Conservation (phyloP, 169 alveolate genomes). For the Prorocentrum cordatum region DNA sequence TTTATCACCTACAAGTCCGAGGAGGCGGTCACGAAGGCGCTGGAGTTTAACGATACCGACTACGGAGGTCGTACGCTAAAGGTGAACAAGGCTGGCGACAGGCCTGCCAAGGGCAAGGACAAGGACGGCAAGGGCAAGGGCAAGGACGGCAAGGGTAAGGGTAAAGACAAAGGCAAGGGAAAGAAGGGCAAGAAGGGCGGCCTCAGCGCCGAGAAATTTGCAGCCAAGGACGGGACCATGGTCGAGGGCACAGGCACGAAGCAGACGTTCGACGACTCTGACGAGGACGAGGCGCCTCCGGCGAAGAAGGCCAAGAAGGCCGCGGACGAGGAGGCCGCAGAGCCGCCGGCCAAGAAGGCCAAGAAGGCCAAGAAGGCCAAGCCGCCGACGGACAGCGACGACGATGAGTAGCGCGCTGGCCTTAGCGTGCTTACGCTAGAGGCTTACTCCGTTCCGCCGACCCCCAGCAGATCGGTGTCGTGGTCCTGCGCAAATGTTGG, state of each 20-base stretch:
- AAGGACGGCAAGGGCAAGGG: not conserved
- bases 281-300: slow-evolving; percentile 36
- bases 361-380: no score
- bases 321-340: no score
- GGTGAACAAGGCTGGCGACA: slow-evolving; percentile 47
- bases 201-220: slow-evolving; percentile 18
- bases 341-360: no score
- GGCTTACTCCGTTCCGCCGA: no score
- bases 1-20: slow-evolving; percentile 26
- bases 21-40: slow-evolving; percentile 54
- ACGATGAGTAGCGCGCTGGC: no score
- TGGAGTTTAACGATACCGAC: slow-evolving; percentile 60
- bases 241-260: slow-evolving; percentile 17
- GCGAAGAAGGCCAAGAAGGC: slow-evolving; percentile 42
- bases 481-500: no score
- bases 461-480: no score
- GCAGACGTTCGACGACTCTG: slow-evolving; percentile 58
- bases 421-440: no score
- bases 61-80: slow-evolving; percentile 14
- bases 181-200: slow-evolving; percentile 23
- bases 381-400: no score
- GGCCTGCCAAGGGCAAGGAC: not conserved
- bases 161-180: not conserved
- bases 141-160: not conserved
- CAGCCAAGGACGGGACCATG: slow-evolving; percentile 58